Evolutionary conservation across 805 yeast genomes (phyloP).

Genomic region (Saccharomyces cerevisiae): DNA sequence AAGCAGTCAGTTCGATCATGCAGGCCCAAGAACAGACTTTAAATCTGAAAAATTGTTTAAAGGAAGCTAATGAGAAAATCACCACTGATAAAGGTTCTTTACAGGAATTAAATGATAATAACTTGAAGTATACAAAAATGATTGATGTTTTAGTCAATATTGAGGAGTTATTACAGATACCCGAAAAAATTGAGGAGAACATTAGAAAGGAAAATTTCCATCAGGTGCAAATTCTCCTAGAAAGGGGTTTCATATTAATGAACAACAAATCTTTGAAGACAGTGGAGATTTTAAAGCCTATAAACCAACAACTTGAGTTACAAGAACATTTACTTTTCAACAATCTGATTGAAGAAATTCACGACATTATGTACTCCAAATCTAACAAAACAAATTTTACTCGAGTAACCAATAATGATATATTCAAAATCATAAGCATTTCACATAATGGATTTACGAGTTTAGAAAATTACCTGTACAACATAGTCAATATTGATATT

Average conservation of each 20-base stretch:
- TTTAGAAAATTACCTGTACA: constrained; percentile 47
- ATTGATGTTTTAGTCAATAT: constrained; percentile 63
- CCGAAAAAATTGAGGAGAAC: constrained; percentile 55
- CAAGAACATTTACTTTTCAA: constrained; percentile 60
- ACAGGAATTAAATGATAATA: constrained; percentile 55
- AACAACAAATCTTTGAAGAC: constrained; percentile 49
- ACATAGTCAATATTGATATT: constrained; percentile 51
- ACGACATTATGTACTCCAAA: constrained; percentile 57
- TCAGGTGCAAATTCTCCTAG: constrained; percentile 52
- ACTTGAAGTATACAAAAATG: constrained; percentile 56
- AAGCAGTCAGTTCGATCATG: constrained; percentile 53
- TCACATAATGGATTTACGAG: constrained; percentile 30
- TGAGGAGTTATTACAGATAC: constrained; percentile 48
- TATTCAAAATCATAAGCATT: constrained; percentile 16
- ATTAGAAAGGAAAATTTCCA: constrained; percentile 65
- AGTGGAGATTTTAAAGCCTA: constrained; percentile 43
- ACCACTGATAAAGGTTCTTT: constrained; percentile 48
- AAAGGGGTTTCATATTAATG: constrained; percentile 38
- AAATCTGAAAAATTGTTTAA: constrained; percentile 41
- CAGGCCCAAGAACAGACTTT: constrained; percentile 55
- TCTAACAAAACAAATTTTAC: constrained; percentile 8
- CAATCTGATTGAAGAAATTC: constrained; percentile 68
- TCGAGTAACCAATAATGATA: constrained; percentile 13
- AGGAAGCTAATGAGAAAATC: constrained; percentile 41
- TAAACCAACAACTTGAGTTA: constrained; percentile 43